A percentile compares a stretch with the other conserved stretches of the same genome.
phyloP scores from a whole-genome alignment of 805 yeast genomes.

The Lipomyces spencermartinsiae region DNA sequence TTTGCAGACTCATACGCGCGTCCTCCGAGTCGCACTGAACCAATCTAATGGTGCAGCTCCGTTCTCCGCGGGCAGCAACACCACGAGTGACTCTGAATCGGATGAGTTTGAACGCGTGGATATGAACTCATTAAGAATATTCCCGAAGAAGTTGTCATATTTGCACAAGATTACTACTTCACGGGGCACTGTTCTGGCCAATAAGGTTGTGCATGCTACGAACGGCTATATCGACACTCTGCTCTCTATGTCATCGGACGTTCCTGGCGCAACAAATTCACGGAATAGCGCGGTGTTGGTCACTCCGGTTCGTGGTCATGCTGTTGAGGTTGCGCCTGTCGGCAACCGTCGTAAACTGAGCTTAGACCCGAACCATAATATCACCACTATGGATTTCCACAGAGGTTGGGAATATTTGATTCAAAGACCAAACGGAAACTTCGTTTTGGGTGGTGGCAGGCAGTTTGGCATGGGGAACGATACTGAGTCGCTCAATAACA shows the following conservation, averaged over 20 bases:
- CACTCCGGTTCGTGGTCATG: slow-evolving; percentile 44
- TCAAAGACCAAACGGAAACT: slow-evolving; percentile 37
- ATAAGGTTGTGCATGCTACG: slow-evolving; percentile 50
- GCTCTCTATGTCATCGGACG: slow-evolving; percentile 22
- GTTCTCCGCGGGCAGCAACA: not conserved
- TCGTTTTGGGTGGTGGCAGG: slow-evolving; percentile 41
- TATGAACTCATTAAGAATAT: slow-evolving; percentile 15
- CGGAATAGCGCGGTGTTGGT: slow-evolving; percentile 20
- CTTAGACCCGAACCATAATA: slow-evolving; percentile 20
- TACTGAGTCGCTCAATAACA: slow-evolving; percentile 10
- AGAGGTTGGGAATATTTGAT: slow-evolving; percentile 32
- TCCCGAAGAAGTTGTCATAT: slow-evolving; percentile 23
- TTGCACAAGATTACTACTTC: slow-evolving; percentile 42
- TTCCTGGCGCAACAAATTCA: slow-evolving; percentile 12
- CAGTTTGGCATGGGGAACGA: slow-evolving; percentile 28
- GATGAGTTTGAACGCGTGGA: slow-evolving; percentile 31
- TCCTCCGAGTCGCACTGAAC: slow-evolving; percentile 41
- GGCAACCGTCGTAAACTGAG: slow-evolving; percentile 10
- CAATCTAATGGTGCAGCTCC: slow-evolving; percentile 8
- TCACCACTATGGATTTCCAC: slow-evolving; percentile 34
- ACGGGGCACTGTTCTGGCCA: slow-evolving; percentile 45
- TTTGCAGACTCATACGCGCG: slow-evolving; percentile 54
- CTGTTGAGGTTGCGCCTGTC: slow-evolving; percentile 32
- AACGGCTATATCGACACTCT: slow-evolving; percentile 45
- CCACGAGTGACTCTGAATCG: slow-evolving; percentile 18